Conservation (phyloP, 139 green algal species). For the Coccomyxa sp. region DNA sequence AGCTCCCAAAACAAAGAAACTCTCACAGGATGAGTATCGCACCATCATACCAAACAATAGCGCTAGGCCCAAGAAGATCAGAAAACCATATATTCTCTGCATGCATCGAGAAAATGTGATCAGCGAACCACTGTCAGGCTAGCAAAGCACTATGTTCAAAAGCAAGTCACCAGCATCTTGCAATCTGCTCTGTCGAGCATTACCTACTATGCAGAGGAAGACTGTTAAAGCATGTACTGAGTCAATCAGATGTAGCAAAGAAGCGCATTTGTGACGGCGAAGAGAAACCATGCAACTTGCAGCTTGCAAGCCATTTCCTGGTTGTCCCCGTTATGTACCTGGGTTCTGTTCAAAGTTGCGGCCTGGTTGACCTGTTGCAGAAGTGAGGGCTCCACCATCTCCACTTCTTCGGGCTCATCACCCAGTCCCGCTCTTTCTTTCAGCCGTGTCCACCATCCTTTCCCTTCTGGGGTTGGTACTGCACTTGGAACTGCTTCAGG, state of each 20-base stretch:
- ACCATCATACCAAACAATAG: conserved; percentile 59
- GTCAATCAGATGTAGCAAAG: background rate
- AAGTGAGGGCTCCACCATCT: conserved; percentile 8
- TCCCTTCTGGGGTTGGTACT: background rate
- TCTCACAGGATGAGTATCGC: background rate
- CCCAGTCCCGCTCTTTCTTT: conserved; percentile 1
- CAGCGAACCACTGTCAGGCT: no score
- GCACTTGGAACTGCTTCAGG: background rate
- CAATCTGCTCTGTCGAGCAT: background rate
- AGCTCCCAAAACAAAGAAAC: background rate
- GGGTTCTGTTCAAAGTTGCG: conserved; percentile 44
- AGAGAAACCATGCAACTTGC: background rate
- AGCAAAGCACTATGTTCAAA: no score
- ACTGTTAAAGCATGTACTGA: background rate
- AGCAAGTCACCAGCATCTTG: no score
- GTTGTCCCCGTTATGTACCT: background rate
- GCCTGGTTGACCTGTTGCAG: conserved; percentile 56
- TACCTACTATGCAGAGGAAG: background rate
- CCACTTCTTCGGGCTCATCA: background rate
- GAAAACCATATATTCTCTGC: conserved; percentile 36
- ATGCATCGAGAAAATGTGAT: no score
- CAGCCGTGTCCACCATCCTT: background rate
- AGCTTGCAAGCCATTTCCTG: background rate
- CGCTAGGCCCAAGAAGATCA: conserved; percentile 44
- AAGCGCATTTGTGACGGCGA: background rate